Base-by-base conservation (phyloP, 2,329 filamentous ascomycete species). In the Penicillium sp. region DNA sequence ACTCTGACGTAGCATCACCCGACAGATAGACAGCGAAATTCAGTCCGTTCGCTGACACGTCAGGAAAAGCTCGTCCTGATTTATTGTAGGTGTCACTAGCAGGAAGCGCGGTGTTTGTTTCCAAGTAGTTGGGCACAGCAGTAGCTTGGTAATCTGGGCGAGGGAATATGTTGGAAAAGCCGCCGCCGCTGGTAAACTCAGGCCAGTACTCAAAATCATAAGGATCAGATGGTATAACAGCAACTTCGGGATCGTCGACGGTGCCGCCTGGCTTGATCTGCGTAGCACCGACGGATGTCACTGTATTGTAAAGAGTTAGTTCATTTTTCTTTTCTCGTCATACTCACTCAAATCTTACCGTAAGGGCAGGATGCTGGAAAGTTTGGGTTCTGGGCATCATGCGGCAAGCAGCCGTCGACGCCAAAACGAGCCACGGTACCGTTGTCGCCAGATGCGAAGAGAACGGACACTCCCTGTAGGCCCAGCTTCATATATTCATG, bases 31-130 rank as follows among this genome's bases (percentile, higher is more conserved):
- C 20, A 11, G 47, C 6, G 16, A 52, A 40, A 21, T 47, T 40
- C 14, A 23, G 26, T 3, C 55, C 55, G 3, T 83, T 81, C 6
- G 81, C 81, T 1, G 84, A 73, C 8, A 88, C 75, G 63, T 88
- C 85, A 0, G 85, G 84, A 60, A 83, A 82, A 0, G 72, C 86
- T 55, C 85, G 78, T 0, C 85, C 86, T 8, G 80, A 45, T 62
- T 65, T 66, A 55, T 80, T 78, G 60, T 72, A 81, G 5, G 74
- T 60, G 0, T 73, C 74, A 1, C 62, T 68, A 40, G 72, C n/a
- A 6, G 54, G 56, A 35, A 70, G 63, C 35, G 66, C 66, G 49
- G 74, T 73, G 11, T 47, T 56, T 20, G 26, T 51, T 21, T 16
- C n/a, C 0, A 66, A 52, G 64, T 79, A 80, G 16, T 65, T 65